Conservation (phyloP, 2,329 filamentous ascomycete species). For the Apiospora pterosperma region DNA sequence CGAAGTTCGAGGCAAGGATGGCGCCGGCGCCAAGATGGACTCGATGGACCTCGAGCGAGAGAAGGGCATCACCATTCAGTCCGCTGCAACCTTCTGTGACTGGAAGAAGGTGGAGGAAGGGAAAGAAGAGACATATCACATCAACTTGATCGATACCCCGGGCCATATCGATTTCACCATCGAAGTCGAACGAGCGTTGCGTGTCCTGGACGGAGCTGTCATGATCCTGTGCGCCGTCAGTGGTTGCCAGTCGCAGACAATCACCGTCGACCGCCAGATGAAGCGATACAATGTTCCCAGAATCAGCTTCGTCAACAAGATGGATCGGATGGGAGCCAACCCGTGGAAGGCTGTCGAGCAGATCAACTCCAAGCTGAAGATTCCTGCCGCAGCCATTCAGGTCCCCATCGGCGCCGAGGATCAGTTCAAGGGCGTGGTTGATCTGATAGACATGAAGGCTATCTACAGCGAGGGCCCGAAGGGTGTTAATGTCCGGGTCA, state of each 20-base stretch:
- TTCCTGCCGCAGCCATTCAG: constrained; percentile 89
- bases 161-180: constrained; percentile 99
- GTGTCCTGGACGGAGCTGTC: constrained; percentile 93
- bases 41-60: constrained; percentile 98
- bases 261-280: constrained; percentile 98
- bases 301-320: constrained; percentile 98
- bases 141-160: constrained; percentile 98
- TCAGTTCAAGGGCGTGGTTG: constrained; percentile 87
- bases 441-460: constrained; percentile 87
- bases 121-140: constrained; percentile 86
- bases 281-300: constrained; percentile 94
- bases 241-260: constrained; percentile 96
- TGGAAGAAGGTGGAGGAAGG: constrained; percentile 86
- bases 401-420: constrained; percentile 92
- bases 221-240: constrained; percentile 98
- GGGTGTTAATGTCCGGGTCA: constrained; percentile 73
- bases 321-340: constrained; percentile 98
- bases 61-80: constrained; percentile 98
- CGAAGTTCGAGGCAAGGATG: constrained; percentile 92
- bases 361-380: constrained; percentile 94
- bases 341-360: constrained; percentile 97
- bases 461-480: constrained; percentile 86
- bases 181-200: constrained; percentile 91
- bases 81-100: constrained; percentile 95
- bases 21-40: constrained; percentile 98